Base-by-base conservation (phyloP, 2,329 filamentous ascomycete species). In the Fusarium lyarnte region DNA sequence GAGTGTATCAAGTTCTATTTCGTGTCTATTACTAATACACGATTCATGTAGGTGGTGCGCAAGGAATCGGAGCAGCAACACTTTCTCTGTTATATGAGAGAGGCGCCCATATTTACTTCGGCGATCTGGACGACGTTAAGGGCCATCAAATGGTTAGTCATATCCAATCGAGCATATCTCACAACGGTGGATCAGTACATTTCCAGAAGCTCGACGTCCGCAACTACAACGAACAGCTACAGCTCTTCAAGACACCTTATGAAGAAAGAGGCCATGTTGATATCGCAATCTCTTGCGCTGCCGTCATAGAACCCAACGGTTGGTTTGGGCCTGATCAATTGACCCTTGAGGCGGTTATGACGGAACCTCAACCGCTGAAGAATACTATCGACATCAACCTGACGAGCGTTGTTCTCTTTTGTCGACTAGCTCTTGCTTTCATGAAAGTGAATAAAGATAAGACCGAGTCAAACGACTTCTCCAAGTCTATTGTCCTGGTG, bases 31-130 rank as follows among this genome's bases (percentile, higher is more conserved):
- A 12, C 33, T 62, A 7, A 62, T 19, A 9, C 2, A 4, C 0
- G 1, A 8, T 23, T 2, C 2, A 1, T 1, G 0, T 21, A 62
- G 59, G 59, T 1, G 59, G 59, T 13, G 59, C 59, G 0, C 59
- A 59, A 16, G 59, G 59, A 13, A 62, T 62, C 16, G 59, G 59
- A 27, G 59, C 59, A 4, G 53, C 59, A 35, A 46, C 41, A 1
- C 1, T 59, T 0, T 59, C 53, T 0, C 2, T 46, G 2, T 1
- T 62, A 8, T 59, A 46, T 1, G n/a, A 59, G 3, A 62, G n/a
- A 39, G 59, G 59, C 11, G 59, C 59, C 1, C 53, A 62, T 16
- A 19, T 62, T 13, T 62, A 62, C 1, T 59, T 62, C 11, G 59
- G 59, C 1, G 59, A 62, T 1, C 5, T 55, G 8, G 53, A 59